Percentiles rank a stretch among this genome's conserved stretches.
phyloP scores from a whole-genome alignment of 2,329 filamentous ascomycete genomes.

The Fusarium sp. region DNA sequence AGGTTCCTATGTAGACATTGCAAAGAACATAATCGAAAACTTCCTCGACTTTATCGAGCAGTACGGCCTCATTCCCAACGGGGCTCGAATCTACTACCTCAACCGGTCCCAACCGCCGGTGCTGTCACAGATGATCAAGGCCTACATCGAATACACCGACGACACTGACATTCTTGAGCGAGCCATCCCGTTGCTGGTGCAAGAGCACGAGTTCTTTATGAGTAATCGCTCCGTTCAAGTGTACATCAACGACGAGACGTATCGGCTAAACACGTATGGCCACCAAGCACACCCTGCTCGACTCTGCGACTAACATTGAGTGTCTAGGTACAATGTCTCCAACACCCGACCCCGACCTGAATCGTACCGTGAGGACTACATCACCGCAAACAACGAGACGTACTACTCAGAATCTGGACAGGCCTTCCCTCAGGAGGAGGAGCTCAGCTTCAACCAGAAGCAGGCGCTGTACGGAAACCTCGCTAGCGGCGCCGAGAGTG shows the following conservation, averaged over 20 bases:
- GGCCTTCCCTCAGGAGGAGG: constrained; percentile 61
- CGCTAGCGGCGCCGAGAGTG: constrained; percentile 71
- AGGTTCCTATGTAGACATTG: constrained; percentile 69
- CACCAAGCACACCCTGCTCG: neutral
- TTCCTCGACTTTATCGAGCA: constrained; percentile 72
- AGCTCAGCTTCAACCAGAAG: constrained; percentile 62
- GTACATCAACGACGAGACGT: constrained; percentile 55
- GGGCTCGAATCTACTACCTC: constrained; percentile 72
- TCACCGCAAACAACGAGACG: constrained; percentile 70
- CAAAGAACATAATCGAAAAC: constrained; percentile 74
- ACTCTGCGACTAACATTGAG: constrained; percentile 24
- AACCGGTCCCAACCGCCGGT: constrained; percentile 74
- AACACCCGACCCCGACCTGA: constrained; percentile 75
- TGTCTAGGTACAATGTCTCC: constrained; percentile 61
- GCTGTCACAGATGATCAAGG: constrained; percentile 71
- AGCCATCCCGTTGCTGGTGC: constrained; percentile 68
- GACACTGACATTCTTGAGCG: constrained; percentile 68
- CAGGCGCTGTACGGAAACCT: constrained; percentile 67
- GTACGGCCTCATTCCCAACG: constrained; percentile 74
- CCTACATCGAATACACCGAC: constrained; percentile 71
- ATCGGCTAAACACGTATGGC: constrained; percentile 64
- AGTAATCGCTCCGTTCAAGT: constrained; percentile 67
- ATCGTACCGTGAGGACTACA: constrained; percentile 72
- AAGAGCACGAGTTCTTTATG: constrained; percentile 71
- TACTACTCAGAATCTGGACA: constrained; percentile 68